Evolutionary conservation across 495 filamentous ascomycete species (phyloP).

Genomic region (Penicillium macrosclerotiorum): DNA sequence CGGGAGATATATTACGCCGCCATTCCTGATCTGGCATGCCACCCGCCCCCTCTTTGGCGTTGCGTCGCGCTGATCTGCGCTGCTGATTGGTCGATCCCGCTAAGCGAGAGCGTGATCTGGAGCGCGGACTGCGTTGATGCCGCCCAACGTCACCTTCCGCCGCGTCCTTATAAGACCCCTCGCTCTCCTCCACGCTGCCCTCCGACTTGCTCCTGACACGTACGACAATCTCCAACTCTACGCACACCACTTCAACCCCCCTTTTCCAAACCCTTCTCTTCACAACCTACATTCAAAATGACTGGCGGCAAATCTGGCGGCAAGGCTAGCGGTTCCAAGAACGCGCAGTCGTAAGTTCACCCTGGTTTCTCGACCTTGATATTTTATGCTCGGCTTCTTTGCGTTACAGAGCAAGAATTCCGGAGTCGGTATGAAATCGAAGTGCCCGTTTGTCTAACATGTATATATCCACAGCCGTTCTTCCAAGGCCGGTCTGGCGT

Average conservation of each 20-base stretch:
- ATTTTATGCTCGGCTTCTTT: constrained; percentile 17
- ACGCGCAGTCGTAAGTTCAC: constrained; percentile 79
- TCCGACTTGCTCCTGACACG: constrained; percentile 22
- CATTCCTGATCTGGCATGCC: constrained; percentile 31
- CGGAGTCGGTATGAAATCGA: not conserved
- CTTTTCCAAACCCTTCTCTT: constrained; percentile 22
- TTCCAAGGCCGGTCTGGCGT: constrained; percentile 98
- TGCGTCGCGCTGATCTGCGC: constrained; percentile 26
- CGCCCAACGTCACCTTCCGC: constrained; percentile 41
- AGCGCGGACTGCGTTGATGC: constrained; percentile 27
- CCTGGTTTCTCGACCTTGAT: constrained; percentile 1
- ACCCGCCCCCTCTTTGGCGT: constrained; percentile 26
- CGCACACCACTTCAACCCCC: constrained; percentile 13
- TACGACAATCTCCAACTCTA: constrained; percentile 21
- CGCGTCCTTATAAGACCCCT: constrained; percentile 48
- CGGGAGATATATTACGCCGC: constrained; percentile 21
- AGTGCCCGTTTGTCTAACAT: constrained; percentile 35
- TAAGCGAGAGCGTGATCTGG: constrained; percentile 55
- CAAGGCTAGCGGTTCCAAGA: constrained; percentile 97
- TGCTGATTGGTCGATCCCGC: constrained; percentile 34
- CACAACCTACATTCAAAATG: constrained; percentile 72
- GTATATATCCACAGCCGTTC: constrained; percentile 67
- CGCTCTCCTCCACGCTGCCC: constrained; percentile 29
- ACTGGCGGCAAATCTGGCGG: constrained; percentile 98
- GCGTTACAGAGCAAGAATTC: not conserved